These are phyloP conservation scores for Sarcodon sp. DNA, from an alignment of 768 basidiomycete genomes.

Conservation along the genomic window DNA sequence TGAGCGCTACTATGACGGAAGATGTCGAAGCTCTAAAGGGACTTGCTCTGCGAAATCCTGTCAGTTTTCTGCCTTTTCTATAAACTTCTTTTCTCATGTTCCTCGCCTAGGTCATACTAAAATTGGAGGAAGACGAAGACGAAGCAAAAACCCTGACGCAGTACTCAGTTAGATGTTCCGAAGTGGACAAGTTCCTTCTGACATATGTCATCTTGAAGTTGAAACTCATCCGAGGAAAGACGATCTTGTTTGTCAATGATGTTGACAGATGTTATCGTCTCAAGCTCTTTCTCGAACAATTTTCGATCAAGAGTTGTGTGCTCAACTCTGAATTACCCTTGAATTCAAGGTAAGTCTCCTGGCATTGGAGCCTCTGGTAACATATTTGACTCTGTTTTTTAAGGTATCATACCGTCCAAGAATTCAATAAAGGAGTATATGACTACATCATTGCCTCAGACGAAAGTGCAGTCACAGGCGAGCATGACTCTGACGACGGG, in stretches of 20 bases:
- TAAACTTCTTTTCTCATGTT: neutral
- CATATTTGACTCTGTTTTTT: neutral
- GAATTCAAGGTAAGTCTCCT: conserved; percentile 59
- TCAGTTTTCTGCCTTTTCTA: conserved; percentile 23
- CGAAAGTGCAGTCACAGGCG: conserved; percentile 52
- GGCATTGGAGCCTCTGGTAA: neutral
- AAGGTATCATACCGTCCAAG: conserved; percentile 94
- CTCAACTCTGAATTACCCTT: conserved; percentile 92
- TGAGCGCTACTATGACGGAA: conserved; percentile 96
- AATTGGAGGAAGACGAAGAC: conserved; percentile 80
- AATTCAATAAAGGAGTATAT: conserved; percentile 97
- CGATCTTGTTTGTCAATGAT: conserved; percentile 92
- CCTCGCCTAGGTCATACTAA: conserved; percentile 58
- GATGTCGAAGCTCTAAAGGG: conserved; percentile 91
- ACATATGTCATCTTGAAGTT: conserved; percentile 95
- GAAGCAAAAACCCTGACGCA: conserved; percentile 73
- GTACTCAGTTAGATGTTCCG: conserved; percentile 77
- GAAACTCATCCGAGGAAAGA: conserved; percentile 91
- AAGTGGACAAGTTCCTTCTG: conserved; percentile 95
- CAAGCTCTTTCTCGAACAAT: conserved; percentile 97
- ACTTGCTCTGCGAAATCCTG: conserved; percentile 76
- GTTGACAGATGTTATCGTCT: conserved; percentile 90
- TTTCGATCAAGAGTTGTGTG: conserved; percentile 92
- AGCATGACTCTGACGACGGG: conserved; percentile 37
- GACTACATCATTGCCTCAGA: conserved; percentile 99